Percentiles rank a stretch among this genome's conserved stretches.
These are phyloP conservation scores for Adiantum capillusveneris DNA, from an alignment of 75 land plant genomes.

Conservation along the genomic window DNA sequence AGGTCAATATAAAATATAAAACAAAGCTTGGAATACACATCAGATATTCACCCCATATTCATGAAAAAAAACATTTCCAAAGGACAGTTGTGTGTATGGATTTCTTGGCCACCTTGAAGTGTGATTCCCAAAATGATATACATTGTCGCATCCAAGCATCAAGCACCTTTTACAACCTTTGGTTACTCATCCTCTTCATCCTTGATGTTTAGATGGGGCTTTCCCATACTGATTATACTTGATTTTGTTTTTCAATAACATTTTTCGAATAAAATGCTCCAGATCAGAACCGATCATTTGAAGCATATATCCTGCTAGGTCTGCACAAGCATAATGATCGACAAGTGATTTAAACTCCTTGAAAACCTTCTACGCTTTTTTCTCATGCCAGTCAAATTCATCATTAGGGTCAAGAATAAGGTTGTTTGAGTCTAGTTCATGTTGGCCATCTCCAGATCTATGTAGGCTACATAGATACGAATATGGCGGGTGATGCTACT, in stretches of 20 bases:
- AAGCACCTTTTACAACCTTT: too few relatives aligned
- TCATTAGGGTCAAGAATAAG: slow-evolving; percentile 76
- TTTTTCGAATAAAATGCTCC: slow-evolving; percentile 80
- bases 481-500: slow-evolving; percentile 75
- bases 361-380: slow-evolving; percentile 63
- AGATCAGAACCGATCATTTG: slow-evolving; percentile 86
- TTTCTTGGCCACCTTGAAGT: too few relatives aligned
- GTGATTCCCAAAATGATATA: too few relatives aligned
- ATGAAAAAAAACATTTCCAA: too few relatives aligned
- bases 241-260: slow-evolving; percentile 71
- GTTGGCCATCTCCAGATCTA: slow-evolving; percentile 61
- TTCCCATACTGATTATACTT: slow-evolving; percentile 96
- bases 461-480: slow-evolving; percentile 68
- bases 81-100: too few relatives aligned
- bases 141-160: too few relatives aligned
- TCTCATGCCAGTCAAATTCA: slow-evolving; percentile 77
- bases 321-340: slow-evolving; percentile 83
- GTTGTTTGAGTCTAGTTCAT: slow-evolving; percentile 80
- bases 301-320: slow-evolving; percentile 70
- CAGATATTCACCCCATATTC: too few relatives aligned
- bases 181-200: slow-evolving; percentile 13
- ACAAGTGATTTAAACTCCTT: slow-evolving; percentile 72
- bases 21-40: too few relatives aligned
- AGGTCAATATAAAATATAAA: too few relatives aligned
- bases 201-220: slow-evolving; percentile 49